Base-by-base conservation (phyloP, 2,329 filamentous ascomycete genomes). In the Madurella mycetomatis region DNA sequence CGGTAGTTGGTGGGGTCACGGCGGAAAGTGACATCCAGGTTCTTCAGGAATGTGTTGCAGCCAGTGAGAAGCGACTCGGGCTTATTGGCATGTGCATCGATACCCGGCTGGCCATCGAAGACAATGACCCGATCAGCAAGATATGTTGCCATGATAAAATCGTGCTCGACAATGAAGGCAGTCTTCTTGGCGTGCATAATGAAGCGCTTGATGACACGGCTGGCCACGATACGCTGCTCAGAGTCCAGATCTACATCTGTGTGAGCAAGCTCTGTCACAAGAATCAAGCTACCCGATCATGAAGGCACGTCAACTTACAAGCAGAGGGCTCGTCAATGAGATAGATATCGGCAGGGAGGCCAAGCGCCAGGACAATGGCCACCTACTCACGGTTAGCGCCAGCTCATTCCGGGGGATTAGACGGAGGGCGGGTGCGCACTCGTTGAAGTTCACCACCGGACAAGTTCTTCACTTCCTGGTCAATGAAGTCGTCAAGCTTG, bases 121-220 rank as follows among this genome's bases (percentile, higher is more conserved):
- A 99, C 94, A 68, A 99, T 99, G 72, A 99, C 94, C 63, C 94
- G 89, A 69, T 99, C 95, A 44, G 94, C 83, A 49, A 84, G 77
- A 63, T 77, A 76, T 2, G 73, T 85, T 44, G 82, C 83, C 92
- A 97, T 96, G 78, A 97, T 96, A 79, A 99, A 97, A 82, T 99
- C 94, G 87, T 99, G 94, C 85, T 99, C 94, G 71, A 99, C 92
- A 64, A 99, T 85, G 72, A 99, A 99, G 48, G 94, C 94, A 0
- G 94, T 99, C 84, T 97, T 97, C 85, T 97, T 97, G 66, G 91
- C 86, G 79, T 99, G 92, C 94, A 99, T 99, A 75, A 99, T 99
- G 82, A 95, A 99, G 63, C 94, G 88, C 82, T 99, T 99, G 78
- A 99, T 99, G 70, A 99, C 95, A 69, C 92, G 88, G 44, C 92